Conservation (phyloP, 371 early-diverging fungal genomes). For the Coemansia sp. region DNA sequence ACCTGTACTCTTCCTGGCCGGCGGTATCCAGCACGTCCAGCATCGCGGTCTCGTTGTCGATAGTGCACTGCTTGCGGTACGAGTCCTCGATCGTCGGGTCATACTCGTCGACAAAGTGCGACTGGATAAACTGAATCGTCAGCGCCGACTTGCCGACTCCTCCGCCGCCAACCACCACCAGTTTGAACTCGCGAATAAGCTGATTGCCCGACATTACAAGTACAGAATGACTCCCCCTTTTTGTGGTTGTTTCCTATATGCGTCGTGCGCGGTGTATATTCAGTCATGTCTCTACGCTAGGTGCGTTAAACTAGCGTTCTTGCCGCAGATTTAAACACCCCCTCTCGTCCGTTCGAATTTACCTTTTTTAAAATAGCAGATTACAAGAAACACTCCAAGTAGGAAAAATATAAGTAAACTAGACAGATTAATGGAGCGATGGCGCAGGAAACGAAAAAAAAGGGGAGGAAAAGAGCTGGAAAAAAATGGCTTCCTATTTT, state of each 20-base stretch:
- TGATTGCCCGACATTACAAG: slow-evolving; percentile 56
- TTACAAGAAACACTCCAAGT: no score
- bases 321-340: no score
- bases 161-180: slow-evolving; percentile 88
- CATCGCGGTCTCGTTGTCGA: slow-evolving; percentile 82
- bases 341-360: no score
- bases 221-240: slow-evolving; percentile 21
- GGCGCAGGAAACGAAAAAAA: no score
- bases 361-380: no score
- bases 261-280: no score
- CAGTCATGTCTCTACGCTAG: no score
- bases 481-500: no score
- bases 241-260: neutral
- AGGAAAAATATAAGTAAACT: no score
- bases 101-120: slow-evolving; percentile 93
- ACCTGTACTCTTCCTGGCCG: slow-evolving; percentile 89
- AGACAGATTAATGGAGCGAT: no score
- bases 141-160: slow-evolving; percentile 86
- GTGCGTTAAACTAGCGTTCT: no score
- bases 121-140: slow-evolving; percentile 90
- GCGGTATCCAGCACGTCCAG: slow-evolving; percentile 92
- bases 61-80: slow-evolving; percentile 89
- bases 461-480: no score
- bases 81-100: slow-evolving; percentile 95
- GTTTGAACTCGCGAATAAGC: slow-evolving; percentile 71